Evolutionary conservation across 352 stramenopile genomes (phyloP).

Genomic region (Phytophthora tentaculata): DNA sequence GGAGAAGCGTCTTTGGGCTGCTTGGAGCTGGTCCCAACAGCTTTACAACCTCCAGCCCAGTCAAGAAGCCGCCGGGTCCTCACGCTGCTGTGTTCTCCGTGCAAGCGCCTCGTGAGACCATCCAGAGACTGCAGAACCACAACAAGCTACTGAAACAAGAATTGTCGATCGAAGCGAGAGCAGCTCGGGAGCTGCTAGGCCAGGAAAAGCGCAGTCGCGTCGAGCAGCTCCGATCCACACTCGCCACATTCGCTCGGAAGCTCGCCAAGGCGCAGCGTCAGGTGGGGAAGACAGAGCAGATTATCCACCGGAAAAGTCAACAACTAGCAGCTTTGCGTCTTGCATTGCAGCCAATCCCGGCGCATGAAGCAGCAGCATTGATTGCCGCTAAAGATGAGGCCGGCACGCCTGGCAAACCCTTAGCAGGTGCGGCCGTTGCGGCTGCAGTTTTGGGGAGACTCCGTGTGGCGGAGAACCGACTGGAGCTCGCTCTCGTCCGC

Average conservation of each 20-base stretch:
- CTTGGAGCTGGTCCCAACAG: slow-evolving; percentile 8
- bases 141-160: slow-evolving; percentile 82
- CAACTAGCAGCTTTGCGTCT: slow-evolving; percentile 52
- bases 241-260: slow-evolving; percentile 57
- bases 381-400: slow-evolving; percentile 15
- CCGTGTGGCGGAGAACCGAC: slow-evolving; percentile 69
- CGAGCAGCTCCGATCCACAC: slow-evolving; percentile 60
- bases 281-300: slow-evolving; percentile 54
- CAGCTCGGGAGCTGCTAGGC: slow-evolving; percentile 55
- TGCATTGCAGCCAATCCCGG: slow-evolving; percentile 34
- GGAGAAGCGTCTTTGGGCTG: slow-evolving; percentile 19
- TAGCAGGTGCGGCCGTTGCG: slow-evolving; percentile 39
- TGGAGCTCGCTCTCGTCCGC: slow-evolving; percentile 80
- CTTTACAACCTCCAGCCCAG: slow-evolving; percentile 36
- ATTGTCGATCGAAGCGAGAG: slow-evolving; percentile 70
- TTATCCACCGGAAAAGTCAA: slow-evolving; percentile 49
- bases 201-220: slow-evolving; percentile 63
- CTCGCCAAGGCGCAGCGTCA: slow-evolving; percentile 49
- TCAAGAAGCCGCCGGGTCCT: slow-evolving; percentile 24
- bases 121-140: slow-evolving; percentile 73
- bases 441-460: slow-evolving; percentile 55
- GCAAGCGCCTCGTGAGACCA: slow-evolving; percentile 72
- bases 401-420: slow-evolving; percentile 31
- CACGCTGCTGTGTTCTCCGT: slow-evolving; percentile 54
- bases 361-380: slow-evolving; percentile 17